Conservation (phyloP, 2,329 filamentous ascomycete species). For the Colletotrichum cuscutae region DNA sequence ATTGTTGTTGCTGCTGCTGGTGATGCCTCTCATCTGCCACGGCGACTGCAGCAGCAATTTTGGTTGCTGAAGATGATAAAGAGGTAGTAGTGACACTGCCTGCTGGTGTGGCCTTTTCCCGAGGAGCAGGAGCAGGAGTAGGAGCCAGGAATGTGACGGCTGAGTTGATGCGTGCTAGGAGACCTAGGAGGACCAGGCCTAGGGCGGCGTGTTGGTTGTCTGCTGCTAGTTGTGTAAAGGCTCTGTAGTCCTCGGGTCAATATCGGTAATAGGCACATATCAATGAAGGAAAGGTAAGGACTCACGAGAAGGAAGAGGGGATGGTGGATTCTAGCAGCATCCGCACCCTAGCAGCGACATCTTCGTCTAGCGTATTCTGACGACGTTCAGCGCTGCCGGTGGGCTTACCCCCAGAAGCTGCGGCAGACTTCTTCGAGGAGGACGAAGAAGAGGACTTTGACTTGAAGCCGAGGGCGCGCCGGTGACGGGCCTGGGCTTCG, state of each 20-base stretch:
- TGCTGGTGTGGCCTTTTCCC: not conserved
- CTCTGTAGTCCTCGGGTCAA: slow-evolving; percentile 46
- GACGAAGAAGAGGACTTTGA: not conserved
- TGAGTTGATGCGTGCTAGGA: slow-evolving; percentile 68
- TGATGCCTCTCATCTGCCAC: slow-evolving; percentile 29
- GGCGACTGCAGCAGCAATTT: not conserved
- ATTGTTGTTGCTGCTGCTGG: slow-evolving; percentile 29
- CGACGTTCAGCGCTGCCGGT: not conserved
- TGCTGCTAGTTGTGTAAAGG: slow-evolving; percentile 76
- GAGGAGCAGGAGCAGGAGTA: not conserved
- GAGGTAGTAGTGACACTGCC: not conserved
- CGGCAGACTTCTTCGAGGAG: not conserved
- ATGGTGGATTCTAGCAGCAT: slow-evolving; percentile 46
- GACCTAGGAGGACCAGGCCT: slow-evolving; percentile 74
- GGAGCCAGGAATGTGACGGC: slow-evolving; percentile 51
- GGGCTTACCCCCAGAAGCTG: not conserved
- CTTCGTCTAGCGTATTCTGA: not conserved
- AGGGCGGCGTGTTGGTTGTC: slow-evolving; percentile 79
- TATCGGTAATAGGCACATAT: not conserved
- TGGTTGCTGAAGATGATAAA: not conserved
- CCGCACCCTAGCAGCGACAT: slow-evolving; percentile 8
- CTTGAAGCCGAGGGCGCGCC: slow-evolving; percentile 23
- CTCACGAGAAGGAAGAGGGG: slow-evolving; percentile 50
- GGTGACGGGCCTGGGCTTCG: slow-evolving; percentile 31
- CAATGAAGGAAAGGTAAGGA: not conserved